Percentiles rank a stretch among this genome's conserved stretches.
Conservation (phyloP, 306 rosid genomes). For the Fragaria nilgerrensis region DNA sequence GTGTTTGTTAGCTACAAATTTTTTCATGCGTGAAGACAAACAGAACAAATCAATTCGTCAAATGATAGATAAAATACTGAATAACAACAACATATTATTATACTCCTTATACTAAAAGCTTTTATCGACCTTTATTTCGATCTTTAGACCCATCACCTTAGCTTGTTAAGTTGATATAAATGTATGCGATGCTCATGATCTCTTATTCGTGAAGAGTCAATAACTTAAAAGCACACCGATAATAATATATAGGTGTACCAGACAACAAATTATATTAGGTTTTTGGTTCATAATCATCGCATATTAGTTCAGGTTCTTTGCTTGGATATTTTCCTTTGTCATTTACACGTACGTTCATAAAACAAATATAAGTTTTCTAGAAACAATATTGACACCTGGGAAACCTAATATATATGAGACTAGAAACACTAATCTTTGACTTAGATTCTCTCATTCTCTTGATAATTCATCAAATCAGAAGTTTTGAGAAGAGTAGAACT, state of each 20-base stretch:
- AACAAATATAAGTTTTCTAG: not conserved
- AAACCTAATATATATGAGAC: not conserved
- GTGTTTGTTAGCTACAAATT: too few relatives aligned
- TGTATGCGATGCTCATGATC: not conserved
- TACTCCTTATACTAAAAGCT: too few relatives aligned
- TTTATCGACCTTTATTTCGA: too few relatives aligned
- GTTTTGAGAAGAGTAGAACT: not conserved
- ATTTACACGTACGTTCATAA: not conserved
- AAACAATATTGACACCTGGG: not conserved
- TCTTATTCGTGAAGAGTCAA: not conserved
- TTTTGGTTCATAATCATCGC: not conserved
- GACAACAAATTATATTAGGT: too few relatives aligned
- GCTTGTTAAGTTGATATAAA: too few relatives aligned
- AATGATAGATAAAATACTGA: too few relatives aligned
- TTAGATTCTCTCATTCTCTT: not conserved
- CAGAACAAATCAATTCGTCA: too few relatives aligned
- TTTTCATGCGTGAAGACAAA: too few relatives aligned
- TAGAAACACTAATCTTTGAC: slow-evolving; percentile 13
- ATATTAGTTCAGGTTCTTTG: not conserved
- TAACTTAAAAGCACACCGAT: not conserved
- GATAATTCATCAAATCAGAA: slow-evolving; percentile 1
- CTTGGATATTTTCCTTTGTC: not conserved
- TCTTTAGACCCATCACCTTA: too few relatives aligned
- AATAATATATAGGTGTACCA: too few relatives aligned
- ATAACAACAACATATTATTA: not conserved